Conservation (phyloP, 1,139 yeast species). For the Nakaseomyces delphensis region DNA sequence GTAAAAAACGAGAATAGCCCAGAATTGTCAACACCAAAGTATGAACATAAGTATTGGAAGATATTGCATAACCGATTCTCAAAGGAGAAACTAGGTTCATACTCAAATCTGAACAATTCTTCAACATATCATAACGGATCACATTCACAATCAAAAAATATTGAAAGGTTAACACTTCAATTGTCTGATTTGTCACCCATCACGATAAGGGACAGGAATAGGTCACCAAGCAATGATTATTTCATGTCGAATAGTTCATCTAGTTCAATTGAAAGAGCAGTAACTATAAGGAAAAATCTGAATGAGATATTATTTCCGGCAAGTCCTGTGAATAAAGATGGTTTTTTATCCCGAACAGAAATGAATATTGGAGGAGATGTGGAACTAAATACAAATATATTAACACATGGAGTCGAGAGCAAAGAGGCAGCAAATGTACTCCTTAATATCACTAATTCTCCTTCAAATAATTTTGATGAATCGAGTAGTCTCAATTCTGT, state of each 20-base stretch:
- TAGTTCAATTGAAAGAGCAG: constrained; percentile 16
- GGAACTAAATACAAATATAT: background rate
- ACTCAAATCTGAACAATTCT: background rate
- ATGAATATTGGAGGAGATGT: background rate
- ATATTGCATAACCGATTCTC: background rate
- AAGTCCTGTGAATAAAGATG: background rate
- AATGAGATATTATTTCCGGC: constrained; percentile 3
- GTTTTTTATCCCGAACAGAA: background rate
- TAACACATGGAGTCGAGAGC: too few relatives aligned
- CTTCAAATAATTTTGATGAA: background rate
- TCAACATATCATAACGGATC: background rate
- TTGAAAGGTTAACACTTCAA: constrained; percentile 1
- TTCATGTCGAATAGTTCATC: constrained; percentile 10
- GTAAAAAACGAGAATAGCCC: background rate
- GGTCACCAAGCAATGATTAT: background rate
- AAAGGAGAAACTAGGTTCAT: background rate
- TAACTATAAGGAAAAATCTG: constrained; percentile 9
- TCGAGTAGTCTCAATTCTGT: background rate
- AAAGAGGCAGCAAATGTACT: background rate
- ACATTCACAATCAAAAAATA: background rate
- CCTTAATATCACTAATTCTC: background rate
- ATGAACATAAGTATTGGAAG: background rate
- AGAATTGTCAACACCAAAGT: background rate
- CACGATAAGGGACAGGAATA: background rate
- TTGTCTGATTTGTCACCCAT: background rate